These are phyloP conservation scores for Aureobasidium sp. DNA, from an alignment of 2,329 filamentous ascomycete genomes.

Conservation along the genomic window DNA sequence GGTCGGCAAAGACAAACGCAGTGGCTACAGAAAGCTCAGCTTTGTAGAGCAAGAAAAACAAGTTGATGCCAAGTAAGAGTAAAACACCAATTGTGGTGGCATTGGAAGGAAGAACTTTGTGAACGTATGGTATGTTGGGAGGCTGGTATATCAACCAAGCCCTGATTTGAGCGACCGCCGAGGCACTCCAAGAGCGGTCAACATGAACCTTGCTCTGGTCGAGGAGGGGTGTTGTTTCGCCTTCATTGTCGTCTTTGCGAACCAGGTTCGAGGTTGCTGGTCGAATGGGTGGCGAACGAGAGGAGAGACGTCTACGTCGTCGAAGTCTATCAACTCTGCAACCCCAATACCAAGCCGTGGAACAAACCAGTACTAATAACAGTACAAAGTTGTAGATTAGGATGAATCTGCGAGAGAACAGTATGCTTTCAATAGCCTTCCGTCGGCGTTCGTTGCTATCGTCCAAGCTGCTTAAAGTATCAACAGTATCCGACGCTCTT, in stretches of 20 bases:
- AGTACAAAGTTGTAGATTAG: constrained; percentile 33
- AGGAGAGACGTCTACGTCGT: constrained; percentile 11
- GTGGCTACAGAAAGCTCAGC: constrained; percentile 40
- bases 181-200: not conserved
- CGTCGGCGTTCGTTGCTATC: constrained; percentile 6
- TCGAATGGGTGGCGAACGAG: not conserved
- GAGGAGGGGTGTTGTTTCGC: constrained; percentile 29
- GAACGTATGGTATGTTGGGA: constrained; percentile 45
- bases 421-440: constrained; percentile 28
- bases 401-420: constrained; percentile 31
- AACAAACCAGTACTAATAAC: constrained; percentile 28
- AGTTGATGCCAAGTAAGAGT: constrained; percentile 44
- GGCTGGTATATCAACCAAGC: constrained; percentile 48
- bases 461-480: not conserved
- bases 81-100: constrained; percentile 45
- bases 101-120: constrained; percentile 50
- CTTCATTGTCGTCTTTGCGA: constrained; percentile 1
- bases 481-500: not conserved
- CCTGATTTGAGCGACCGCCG: constrained; percentile 9
- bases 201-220: constrained; percentile 10
- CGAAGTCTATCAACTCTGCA: constrained; percentile 21
- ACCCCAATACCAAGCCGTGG: constrained; percentile 31
- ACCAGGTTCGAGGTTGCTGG: not conserved
- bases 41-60: constrained; percentile 49
- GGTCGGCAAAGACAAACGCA: constrained; percentile 51